Base-by-base conservation (phyloP, 2,329 filamentous ascomycete genomes). In the Penicillium polonicum region DNA sequence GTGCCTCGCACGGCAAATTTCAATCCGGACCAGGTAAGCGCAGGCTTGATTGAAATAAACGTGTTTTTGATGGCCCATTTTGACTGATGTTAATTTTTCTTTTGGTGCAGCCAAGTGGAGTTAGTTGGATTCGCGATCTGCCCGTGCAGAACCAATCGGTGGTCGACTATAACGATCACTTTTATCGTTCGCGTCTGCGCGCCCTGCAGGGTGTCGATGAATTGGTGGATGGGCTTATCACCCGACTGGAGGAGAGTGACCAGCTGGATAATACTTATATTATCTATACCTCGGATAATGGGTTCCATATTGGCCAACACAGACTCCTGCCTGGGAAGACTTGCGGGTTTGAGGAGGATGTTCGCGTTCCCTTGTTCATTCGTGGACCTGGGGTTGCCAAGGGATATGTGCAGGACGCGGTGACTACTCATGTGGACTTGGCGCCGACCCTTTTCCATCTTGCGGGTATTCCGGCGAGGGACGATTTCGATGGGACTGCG, bases 1-100 rank as follows among this genome's bases (percentile, higher is more conserved):
- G 81, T 89, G 0, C 88, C 88, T 0, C 77, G 88, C 9, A 85
- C 81, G 0, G 74, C 78, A 0, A 84, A 85, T 68, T 91, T 90
- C 72, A 91, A 91, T 63, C 87, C 88, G 0, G 79, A 84, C 3
- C 73, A 77, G 60, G 82, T 83, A 70, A 38, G 74, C 67, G 19
- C 23, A 2, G 15, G 6, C 7, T 4, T 25, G 12, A 10, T 15
- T 33, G 1, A 15, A 21, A 29, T 36, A 3, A 44, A 7, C 4
- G 29, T 19, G 29, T 35, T n/a, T 19, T 3, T 31, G 31, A 4
- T 19, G 23, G 6, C 23, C 25, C 12, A 4, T 43, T 27, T 35
- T 60, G 42, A 60, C 29, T 35, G 29, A 33, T 35, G 1, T 8
- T 5, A 3, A 9, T 25, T 19, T 5, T 2, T 9, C 25, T 10